A percentile compares a stretch with the other conserved stretches of the same genome.
These are phyloP conservation scores for Phialophora verrucosa DNA, from an alignment of 2,329 filamentous ascomycete genomes.

Conservation along the genomic window DNA sequence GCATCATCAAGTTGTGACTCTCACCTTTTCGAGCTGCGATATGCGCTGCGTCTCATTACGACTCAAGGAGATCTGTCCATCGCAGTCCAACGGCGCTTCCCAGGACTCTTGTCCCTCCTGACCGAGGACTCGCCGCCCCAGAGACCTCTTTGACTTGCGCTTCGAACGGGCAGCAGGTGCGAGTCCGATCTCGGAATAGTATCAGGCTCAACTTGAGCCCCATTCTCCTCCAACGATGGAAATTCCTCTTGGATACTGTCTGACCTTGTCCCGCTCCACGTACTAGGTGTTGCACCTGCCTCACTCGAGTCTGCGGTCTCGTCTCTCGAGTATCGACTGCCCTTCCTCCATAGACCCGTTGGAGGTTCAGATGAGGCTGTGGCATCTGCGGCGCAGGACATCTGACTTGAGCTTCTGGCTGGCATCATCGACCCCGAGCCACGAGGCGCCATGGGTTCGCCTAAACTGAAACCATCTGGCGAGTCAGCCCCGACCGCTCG, in stretches of 20 bases:
- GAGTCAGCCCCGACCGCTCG: constrained; percentile 35
- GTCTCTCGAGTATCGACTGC: constrained; percentile 33
- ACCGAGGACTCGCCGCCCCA: constrained; percentile 35
- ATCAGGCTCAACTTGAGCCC: background rate
- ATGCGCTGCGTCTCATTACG: background rate
- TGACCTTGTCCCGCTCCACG: constrained; percentile 14
- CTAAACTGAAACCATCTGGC: constrained; percentile 37
- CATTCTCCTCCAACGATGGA: constrained; percentile 4
- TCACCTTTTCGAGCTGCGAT: background rate
- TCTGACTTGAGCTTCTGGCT: constrained; percentile 31
- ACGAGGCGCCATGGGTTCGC: constrained; percentile 30
- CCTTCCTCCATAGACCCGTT: constrained; percentile 32
- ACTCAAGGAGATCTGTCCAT: constrained; percentile 31
- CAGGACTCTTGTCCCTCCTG: constrained; percentile 32
- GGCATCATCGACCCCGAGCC: constrained; percentile 15
- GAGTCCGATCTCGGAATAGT: background rate
- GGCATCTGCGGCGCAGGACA: constrained; percentile 25
- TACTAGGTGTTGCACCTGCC: constrained; percentile 24
- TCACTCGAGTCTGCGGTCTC: constrained; percentile 33
- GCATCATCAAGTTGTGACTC: background rate
- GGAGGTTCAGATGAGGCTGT: constrained; percentile 14
- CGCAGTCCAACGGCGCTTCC: constrained; percentile 37
- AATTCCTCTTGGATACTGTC: constrained; percentile 27
- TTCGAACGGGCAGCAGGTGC: constrained; percentile 30
- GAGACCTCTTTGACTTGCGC: constrained; percentile 34